A percentile compares a stretch with the other conserved stretches of the same genome.
Conservation (phyloP, 352 stramenopile genomes). For the Elongisporangium anandrum region DNA sequence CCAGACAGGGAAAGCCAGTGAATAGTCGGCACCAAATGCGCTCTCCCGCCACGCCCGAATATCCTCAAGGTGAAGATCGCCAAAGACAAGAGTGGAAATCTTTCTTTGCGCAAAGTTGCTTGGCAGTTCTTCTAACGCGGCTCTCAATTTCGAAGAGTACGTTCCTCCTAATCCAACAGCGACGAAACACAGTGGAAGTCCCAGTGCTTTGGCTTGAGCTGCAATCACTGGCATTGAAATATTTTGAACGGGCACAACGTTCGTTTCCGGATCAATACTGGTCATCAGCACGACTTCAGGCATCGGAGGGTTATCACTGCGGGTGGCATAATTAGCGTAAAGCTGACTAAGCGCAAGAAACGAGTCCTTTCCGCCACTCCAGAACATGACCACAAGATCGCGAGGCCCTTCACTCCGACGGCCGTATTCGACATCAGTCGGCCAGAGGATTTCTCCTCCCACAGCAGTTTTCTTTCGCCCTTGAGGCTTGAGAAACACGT, state of each 20-base stretch:
- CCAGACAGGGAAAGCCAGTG: conserved; percentile 78
- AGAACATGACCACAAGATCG: conserved; percentile 82
- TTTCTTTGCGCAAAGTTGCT: conserved; percentile 13
- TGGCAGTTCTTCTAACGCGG: conserved; percentile 25
- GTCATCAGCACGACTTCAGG: conserved; percentile 77
- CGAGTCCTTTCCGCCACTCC: conserved; percentile 88
- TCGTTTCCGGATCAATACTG: conserved; percentile 74
- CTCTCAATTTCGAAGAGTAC: conserved; percentile 24
- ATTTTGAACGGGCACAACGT: conserved; percentile 83
- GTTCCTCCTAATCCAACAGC: conserved; percentile 34
- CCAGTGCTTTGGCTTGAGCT: conserved; percentile 64
- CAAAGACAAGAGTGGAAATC: conserved; percentile 69
- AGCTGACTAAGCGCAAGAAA: conserved; percentile 65
- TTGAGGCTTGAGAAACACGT: conserved; percentile 27
- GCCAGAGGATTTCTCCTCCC: conserved; percentile 30
- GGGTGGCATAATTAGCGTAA: conserved; percentile 24
- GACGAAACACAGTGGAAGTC: conserved; percentile 76
- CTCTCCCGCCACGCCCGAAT: conserved; percentile 79
- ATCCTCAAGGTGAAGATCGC: conserved; percentile 86
- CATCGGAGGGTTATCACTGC: conserved; percentile 21
- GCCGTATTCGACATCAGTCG: conserved; percentile 6
- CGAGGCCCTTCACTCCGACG: conserved; percentile 6
- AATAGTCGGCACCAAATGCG: conserved; percentile 43
- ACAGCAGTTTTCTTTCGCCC: conserved; percentile 15
- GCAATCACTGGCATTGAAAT: conserved; percentile 67